phyloP scores from a whole-genome alignment of 441 rosid species.

The Populus tomentosa region DNA sequence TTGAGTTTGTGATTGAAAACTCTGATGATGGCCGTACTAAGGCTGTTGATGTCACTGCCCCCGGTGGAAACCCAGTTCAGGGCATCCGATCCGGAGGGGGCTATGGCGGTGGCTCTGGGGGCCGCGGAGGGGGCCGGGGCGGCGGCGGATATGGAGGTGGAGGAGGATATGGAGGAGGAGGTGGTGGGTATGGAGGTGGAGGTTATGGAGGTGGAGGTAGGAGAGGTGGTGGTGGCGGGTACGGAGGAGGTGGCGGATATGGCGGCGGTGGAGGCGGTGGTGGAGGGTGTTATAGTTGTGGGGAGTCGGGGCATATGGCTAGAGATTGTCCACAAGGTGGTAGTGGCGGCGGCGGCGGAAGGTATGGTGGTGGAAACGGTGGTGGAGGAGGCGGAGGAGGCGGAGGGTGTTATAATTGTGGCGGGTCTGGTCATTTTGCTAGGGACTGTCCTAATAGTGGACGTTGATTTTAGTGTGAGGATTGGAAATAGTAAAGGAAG shows the following conservation, averaged over 20 bases:
- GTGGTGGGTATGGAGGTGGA: slow-evolving; percentile 21
- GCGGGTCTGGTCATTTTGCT: slow-evolving; percentile 55
- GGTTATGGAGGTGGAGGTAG: slow-evolving; percentile 24
- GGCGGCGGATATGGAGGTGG: slow-evolving; percentile 48
- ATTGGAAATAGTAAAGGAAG: not conserved
- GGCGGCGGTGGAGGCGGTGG: slow-evolving; percentile 30
- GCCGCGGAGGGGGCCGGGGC: slow-evolving; percentile 24
- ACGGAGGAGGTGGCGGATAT: slow-evolving; percentile 16
- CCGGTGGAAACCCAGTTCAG: slow-evolving; percentile 44
- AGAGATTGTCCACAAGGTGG: slow-evolving; percentile 47
- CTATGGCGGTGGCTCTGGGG: slow-evolving; percentile 28
- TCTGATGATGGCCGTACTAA: slow-evolving; percentile 54
- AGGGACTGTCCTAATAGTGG: slow-evolving; percentile 50
- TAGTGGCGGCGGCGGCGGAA: slow-evolving; percentile 18
- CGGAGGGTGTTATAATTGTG: slow-evolving; percentile 48
- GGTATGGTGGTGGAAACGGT: not conserved
- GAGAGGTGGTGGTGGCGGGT: slow-evolving; percentile 6
- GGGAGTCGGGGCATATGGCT: slow-evolving; percentile 50
- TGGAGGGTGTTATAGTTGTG: slow-evolving; percentile 43
- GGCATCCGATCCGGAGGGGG: slow-evolving; percentile 29
- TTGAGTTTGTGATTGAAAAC: slow-evolving; percentile 49
- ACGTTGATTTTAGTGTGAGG: slow-evolving; percentile 15
- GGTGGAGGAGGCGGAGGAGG: slow-evolving; percentile 37
- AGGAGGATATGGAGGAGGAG: slow-evolving; percentile 14
- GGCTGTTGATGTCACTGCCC: slow-evolving; percentile 75